Conservation (phyloP, 495 filamentous ascomycete species). For the Podospora conica region DNA sequence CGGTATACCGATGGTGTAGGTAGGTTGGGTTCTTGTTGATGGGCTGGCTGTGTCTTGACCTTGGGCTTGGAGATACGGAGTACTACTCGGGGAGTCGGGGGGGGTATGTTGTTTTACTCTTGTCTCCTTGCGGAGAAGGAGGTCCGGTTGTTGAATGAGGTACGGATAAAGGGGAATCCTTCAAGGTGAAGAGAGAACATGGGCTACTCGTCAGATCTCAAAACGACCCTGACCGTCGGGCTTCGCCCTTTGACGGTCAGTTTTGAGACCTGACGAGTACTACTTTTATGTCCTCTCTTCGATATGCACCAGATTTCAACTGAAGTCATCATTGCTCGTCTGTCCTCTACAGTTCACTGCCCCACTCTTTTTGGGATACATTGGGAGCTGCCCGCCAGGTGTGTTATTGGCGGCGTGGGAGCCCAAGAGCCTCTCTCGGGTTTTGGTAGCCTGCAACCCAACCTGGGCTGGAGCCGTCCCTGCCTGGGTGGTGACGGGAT, state of each 20-base stretch:
- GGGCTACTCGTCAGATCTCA: too few species aligned
- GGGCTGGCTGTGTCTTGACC: neutral
- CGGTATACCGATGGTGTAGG: too few species aligned
- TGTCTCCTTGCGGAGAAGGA: neutral
- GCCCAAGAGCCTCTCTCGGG: neutral
- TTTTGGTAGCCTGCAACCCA: neutral
- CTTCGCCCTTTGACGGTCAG: too few species aligned
- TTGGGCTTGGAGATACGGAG: too few species aligned
- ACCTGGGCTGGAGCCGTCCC: neutral
- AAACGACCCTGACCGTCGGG: too few species aligned
- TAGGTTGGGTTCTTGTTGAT: neutral
- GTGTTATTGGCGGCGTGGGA: neutral
- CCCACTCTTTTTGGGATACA: neutral
- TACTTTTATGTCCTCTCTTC: neutral
- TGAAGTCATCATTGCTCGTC: neutral
- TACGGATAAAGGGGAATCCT: neutral
- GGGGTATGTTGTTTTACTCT: too few species aligned
- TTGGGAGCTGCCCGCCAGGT: neutral
- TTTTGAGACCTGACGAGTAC: too few species aligned
- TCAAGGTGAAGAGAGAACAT: neutral
- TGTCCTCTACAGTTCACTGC: neutral
- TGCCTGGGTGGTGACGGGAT: neutral
- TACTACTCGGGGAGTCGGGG: neutral
- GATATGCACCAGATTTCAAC: neutral
- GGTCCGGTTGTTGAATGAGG: neutral